Evolutionary conservation across 768 basidiomycete species (phyloP).

Genomic region (Termitomyces sp.): DNA sequence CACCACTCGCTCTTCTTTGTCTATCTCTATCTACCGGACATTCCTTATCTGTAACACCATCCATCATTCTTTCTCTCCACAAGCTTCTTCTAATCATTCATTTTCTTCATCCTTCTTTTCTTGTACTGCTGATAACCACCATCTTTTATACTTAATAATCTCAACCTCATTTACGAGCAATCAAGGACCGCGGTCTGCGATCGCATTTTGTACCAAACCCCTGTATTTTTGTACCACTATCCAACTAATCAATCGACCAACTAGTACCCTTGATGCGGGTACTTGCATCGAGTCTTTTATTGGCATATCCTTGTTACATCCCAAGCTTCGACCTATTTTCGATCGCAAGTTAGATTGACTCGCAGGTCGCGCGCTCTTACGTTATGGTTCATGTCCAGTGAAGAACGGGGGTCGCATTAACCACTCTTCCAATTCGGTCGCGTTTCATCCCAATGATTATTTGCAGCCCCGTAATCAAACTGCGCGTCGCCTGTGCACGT

Average conservation of each 20-base stretch:
- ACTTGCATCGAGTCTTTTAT: no score
- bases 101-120: not conserved
- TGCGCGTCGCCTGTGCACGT: no score
- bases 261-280: not conserved
- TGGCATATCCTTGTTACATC: no score
- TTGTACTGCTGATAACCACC: not conserved
- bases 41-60: not conserved
- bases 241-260: not conserved
- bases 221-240: not conserved
- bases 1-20: not conserved
- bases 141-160: not conserved
- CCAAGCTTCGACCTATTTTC: no score
- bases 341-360: no score
- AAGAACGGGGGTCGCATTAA: no score
- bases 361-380: no score
- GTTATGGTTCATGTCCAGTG: no score
- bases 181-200: conserved; percentile 4
- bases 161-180: not conserved
- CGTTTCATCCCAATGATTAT: no score
- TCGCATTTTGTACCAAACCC: not conserved
- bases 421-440: no score
- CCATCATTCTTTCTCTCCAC: not conserved
- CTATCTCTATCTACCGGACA: not conserved
- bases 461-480: no score
- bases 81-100: not conserved